These are phyloP conservation scores for Ophiostoma piceae DNA, from an alignment of 2,329 filamentous ascomycete species.

Conservation along the genomic window DNA sequence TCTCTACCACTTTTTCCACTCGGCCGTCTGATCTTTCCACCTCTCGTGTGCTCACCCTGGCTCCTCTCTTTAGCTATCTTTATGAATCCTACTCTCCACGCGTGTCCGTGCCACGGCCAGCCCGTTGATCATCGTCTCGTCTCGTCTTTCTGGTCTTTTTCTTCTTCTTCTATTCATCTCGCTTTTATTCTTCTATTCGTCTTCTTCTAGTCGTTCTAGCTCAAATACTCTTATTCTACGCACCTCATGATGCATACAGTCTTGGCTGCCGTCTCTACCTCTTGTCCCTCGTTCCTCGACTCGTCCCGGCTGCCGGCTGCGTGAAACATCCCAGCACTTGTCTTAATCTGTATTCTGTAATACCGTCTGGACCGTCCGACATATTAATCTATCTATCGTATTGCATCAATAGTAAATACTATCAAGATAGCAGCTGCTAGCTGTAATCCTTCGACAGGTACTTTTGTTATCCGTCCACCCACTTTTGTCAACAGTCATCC, in stretches of 20 bases:
- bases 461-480: not conserved
- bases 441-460: not conserved
- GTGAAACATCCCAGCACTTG: not conserved
- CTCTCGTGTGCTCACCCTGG: not conserved
- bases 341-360: not conserved
- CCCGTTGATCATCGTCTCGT: not conserved
- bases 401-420: not conserved
- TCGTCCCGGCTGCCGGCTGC: slow-evolving; percentile 12
- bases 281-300: slow-evolving; percentile 9
- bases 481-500: not conserved
- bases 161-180: not conserved
- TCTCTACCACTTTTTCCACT: not conserved
- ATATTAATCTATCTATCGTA: not conserved
- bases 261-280: not conserved
- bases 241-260: not conserved
- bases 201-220: not conserved
- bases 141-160: not conserved
- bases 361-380: not conserved
- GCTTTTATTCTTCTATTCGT: not conserved
- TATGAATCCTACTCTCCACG: not conserved
- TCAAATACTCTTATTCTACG: not conserved
- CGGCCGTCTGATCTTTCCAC: not conserved
- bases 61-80: not conserved
- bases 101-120: not conserved
- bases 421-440: not conserved